A percentile compares a stretch with the other conserved stretches of the same genome.
Evolutionary conservation across 164 flowering plant genomes (phyloP).

Genomic region (Saururus chinensis): DNA sequence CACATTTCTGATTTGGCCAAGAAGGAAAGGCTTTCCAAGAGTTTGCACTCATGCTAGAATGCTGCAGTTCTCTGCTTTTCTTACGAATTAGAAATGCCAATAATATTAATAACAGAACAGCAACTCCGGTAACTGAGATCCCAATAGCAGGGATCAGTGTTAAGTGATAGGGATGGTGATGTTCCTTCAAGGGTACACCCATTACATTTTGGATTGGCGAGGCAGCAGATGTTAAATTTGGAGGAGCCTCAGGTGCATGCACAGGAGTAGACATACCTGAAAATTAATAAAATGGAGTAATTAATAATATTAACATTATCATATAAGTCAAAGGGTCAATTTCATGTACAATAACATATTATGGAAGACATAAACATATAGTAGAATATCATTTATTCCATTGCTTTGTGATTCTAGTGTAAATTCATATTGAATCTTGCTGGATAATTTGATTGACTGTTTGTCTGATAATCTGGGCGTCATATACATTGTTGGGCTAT

Average conservation of each 20-base stretch:
- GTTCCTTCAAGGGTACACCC: constrained; percentile 19
- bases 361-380: no score
- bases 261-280: constrained; percentile 35
- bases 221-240: constrained; percentile 42
- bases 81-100: constrained; percentile 63
- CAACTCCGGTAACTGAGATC: constrained; percentile 49
- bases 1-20: constrained; percentile 39
- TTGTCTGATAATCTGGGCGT: no score
- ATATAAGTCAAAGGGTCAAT: background rate
- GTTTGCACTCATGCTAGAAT: constrained; percentile 23
- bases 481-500: no score
- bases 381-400: no score
- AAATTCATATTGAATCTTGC: no score
- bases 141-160: constrained; percentile 56
- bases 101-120: constrained; percentile 48
- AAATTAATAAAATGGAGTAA: constrained; percentile 2
- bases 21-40: constrained; percentile 39
- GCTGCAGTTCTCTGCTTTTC: constrained; percentile 61
- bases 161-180: constrained; percentile 46
- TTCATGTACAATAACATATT: no score
- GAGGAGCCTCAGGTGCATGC: constrained; percentile 45
- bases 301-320: background rate
- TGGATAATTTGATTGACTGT: no score
- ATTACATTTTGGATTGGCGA: constrained; percentile 40
- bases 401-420: no score